phyloP scores from a whole-genome alignment of 2,329 filamentous ascomycete genomes.

The Chaetomium olivaceum region DNA sequence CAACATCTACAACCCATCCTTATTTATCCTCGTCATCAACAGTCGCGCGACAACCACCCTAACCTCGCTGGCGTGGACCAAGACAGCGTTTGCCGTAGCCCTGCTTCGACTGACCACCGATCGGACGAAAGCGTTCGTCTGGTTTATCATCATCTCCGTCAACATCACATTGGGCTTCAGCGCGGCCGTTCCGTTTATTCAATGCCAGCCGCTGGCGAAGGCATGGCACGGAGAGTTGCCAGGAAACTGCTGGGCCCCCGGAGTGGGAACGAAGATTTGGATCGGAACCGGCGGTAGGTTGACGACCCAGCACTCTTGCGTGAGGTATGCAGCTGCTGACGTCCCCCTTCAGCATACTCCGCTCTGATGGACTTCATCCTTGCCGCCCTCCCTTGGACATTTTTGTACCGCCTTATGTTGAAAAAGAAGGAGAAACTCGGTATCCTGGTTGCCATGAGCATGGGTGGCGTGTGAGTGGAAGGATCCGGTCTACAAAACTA shows the following conservation, averaged over 20 bases:
- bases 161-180: neutral
- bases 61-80: slow-evolving; percentile 1
- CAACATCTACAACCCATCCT: neutral
- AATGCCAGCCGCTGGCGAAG: slow-evolving; percentile 1
- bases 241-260: neutral
- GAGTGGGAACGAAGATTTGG: neutral
- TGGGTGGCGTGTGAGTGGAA: slow-evolving; percentile 5
- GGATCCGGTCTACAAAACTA: neutral
- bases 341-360: neutral
- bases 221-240: neutral
- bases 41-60: slow-evolving; percentile 5
- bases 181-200: slow-evolving; percentile 4
- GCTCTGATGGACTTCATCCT: neutral
- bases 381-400: slow-evolving; percentile 4
- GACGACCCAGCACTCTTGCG: neutral
- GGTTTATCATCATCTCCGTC: slow-evolving; percentile 9
- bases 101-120: neutral
- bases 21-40: neutral
- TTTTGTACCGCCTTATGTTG: neutral
- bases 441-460: slow-evolving; percentile 9
- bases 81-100: slow-evolving; percentile 6
- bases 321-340: neutral
- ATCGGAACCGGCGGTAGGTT: neutral
- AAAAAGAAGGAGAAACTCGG: slow-evolving; percentile 3
- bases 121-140: slow-evolving; percentile 7